Evolutionary conservation across 805 yeast species (phyloP).

Genomic region (Maudiozyma saulgeensis): DNA sequence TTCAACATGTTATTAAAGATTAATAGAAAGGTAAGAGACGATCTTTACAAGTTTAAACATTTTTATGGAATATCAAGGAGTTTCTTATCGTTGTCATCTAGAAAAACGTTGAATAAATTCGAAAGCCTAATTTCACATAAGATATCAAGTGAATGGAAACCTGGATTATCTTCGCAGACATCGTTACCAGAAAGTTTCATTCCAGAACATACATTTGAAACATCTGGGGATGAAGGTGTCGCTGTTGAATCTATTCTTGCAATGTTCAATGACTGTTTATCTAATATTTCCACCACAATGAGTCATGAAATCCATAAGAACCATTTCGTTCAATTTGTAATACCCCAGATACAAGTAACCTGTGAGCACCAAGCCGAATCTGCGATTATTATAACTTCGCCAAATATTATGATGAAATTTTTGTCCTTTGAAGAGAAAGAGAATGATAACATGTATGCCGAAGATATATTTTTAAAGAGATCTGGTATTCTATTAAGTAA

Average conservation of each 20-base stretch:
- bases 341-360: conserved; percentile 76
- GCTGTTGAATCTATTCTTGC: conserved; percentile 8
- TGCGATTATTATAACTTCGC: conserved; percentile 63
- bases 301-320: conserved; percentile 38
- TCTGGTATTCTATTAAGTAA: conserved; percentile 57
- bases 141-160: conserved; percentile 5
- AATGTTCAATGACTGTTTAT: conserved; percentile 44
- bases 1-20: conserved; percentile 70
- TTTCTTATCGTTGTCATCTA: conserved; percentile 34
- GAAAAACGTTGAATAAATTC: conserved; percentile 41
- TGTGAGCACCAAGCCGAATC: conserved; percentile 43
- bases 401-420: conserved; percentile 57
- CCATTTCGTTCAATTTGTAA: conserved; percentile 54
- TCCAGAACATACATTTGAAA: neutral
- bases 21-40: conserved; percentile 62
- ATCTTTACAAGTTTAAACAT: conserved; percentile 50
- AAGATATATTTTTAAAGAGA: conserved; percentile 50
- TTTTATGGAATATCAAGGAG: conserved; percentile 38
- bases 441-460: conserved; percentile 34
- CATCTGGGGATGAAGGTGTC: neutral
- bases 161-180: neutral
- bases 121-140: conserved; percentile 38
- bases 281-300: conserved; percentile 30
- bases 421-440: conserved; percentile 49
- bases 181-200: neutral